A percentile compares a stretch with the other conserved stretches of the same genome.
These are phyloP conservation scores for Macrocystidia cucumis DNA, from an alignment of 1,284 basidiomycete species.

Conservation along the genomic window DNA sequence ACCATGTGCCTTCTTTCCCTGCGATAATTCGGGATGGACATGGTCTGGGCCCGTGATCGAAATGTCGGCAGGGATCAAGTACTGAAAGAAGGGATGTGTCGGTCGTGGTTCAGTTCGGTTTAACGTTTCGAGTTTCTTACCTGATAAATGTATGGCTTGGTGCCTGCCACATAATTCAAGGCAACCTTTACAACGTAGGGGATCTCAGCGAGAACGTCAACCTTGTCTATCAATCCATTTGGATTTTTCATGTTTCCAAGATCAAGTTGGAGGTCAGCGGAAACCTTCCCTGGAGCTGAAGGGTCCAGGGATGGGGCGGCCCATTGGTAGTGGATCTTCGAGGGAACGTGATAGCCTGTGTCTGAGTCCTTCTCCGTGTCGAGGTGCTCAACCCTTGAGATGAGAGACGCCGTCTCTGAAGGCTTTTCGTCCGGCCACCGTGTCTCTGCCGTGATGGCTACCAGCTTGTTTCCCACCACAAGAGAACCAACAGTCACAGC, in stretches of 20 bases:
- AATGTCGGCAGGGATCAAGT: slow-evolving; percentile 72
- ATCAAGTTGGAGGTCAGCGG: slow-evolving; percentile 47
- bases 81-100: slow-evolving; percentile 39
- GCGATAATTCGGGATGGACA: slow-evolving; percentile 25
- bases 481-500: slow-evolving; percentile 82
- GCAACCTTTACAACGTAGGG: slow-evolving; percentile 87
- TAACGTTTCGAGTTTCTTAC: slow-evolving; percentile 29
- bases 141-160: slow-evolving; percentile 92
- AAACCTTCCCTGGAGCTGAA: slow-evolving; percentile 45
- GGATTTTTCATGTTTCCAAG: slow-evolving; percentile 48
- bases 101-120: neutral
- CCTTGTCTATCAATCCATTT: slow-evolving; percentile 90
- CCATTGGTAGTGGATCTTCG: slow-evolving; percentile 73
- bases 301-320: slow-evolving; percentile 55
- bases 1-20: slow-evolving; percentile 58
- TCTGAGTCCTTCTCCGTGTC: slow-evolving; percentile 56
- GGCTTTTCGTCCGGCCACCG: slow-evolving; percentile 54
- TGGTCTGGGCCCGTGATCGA: slow-evolving; percentile 56
- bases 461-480: slow-evolving; percentile 73
- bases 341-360: slow-evolving; percentile 81
- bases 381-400: slow-evolving; percentile 68
- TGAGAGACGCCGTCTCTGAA: slow-evolving; percentile 33
- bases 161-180: slow-evolving; percentile 86
- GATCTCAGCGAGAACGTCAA: slow-evolving; percentile 94
- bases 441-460: slow-evolving; percentile 65